Base-by-base conservation (phyloP, 345 rosid species). In the Aurinia saxatilis region DNA sequence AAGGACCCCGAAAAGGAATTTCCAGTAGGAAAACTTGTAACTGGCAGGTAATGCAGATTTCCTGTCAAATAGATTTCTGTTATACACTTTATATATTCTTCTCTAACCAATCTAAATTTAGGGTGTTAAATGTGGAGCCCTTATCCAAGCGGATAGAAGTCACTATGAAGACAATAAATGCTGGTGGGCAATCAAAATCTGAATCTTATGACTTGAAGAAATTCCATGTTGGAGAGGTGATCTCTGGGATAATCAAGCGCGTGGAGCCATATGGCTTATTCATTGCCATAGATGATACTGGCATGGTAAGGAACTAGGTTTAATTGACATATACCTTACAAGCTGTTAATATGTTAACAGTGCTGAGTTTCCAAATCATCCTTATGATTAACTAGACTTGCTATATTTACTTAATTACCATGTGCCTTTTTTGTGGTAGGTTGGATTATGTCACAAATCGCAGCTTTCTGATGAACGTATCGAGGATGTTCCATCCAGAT, bases 381-480 rank as follows among this genome's bases (percentile, higher is more conserved):
- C 37, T 45, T 23, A 30, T 11, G 23, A 60, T 69, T 50, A 16
- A 41, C 37, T 30, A 29, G 50, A 30, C 18, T 40, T 56, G 50
- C 27, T 8, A 30, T 51, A 57, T 42, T 49, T 60, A 30, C 47
- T 31, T n/a, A 33, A 13, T 50, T 50, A 8, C 33, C 11, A 39
- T 47, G 13, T 25, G 19, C 61, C 67, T 41, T 55, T 61, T 66
- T 57, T 52, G 48, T 66, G 35, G 16, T 71, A 93, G 99, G 97
- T 90, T 75, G 99, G 99, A 45, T 80, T 93, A 53, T 93, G 97
- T 66, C 97, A 93, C 68, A 73, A 75, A 49, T 85, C 97, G 2
- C 83, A 93, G 79, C 78, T 93, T 66, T 73, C 91, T 8, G 95
- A 85, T 55, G 84, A 81, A 42, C 83, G 44, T 31, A 57, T 85